Base-by-base conservation (phyloP, 805 yeast species). In the Kodamaea sagamina region DNA sequence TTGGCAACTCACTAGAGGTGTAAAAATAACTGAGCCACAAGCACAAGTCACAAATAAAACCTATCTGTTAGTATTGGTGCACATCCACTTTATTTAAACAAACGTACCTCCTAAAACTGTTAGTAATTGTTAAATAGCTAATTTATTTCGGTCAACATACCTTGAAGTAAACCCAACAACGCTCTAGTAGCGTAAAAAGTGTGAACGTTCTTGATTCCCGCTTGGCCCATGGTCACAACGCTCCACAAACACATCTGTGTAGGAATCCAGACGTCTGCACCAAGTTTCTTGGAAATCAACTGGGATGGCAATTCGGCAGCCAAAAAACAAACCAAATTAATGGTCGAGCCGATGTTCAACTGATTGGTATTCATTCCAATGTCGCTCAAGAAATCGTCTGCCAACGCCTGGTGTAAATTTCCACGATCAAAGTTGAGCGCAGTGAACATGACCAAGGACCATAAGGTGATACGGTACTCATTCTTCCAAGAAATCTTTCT, bases 11-110 rank as follows among this genome's bases (percentile, higher is more conserved):
- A 19, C 67, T 59, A 24, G 75, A 57, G 7, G 79, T 83, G 63
- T 77, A 84, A 62, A 82, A 84, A 59, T 82, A 84, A 2, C 84
- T 75, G 58, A 84, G 63, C 80, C 84, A 84, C 35, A 82, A 62
- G 42, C 78, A 72, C 25, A 77, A 62, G 51, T 82, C 88, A 28
- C 85, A 82, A 42, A 84, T 82, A 25, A 58, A 57, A 2, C 62
- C 63, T 21, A 8, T 6, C 6, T 21, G 24, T 21, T 21, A 21
- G 24, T 21, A 21, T 21, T 21, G 24, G 8, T 6, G 8, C 8
- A 21, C 6, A 21, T 21, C 24, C 24, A 21, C 8, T 21, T 6
- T 6, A 21, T 21, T 21, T 6, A 21, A 6, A 6, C 6, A 21
- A 21, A 21, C 24, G 24, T 21, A 21, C 24, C 24, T 21, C 24